These are phyloP conservation scores for Saposhnikovia divaricata DNA, from an alignment of 129 eudicot genomes.

Conservation along the genomic window DNA sequence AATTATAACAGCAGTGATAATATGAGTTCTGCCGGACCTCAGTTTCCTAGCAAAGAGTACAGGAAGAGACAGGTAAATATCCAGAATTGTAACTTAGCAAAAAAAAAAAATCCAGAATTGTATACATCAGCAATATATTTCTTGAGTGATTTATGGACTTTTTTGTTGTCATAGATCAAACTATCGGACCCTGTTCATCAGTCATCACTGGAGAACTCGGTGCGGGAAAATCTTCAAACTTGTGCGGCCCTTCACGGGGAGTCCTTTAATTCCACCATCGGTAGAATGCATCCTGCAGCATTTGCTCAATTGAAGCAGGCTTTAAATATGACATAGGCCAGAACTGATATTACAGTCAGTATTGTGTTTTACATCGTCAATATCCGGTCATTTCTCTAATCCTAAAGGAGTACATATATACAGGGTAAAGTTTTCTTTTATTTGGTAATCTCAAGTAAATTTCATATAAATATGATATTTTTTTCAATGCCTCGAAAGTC, in stretches of 20 bases:
- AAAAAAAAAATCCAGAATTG: slow-evolving; percentile 12
- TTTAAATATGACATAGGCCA: slow-evolving; percentile 63
- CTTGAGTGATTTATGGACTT: slow-evolving; percentile 6
- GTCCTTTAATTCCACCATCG: slow-evolving; percentile 67
- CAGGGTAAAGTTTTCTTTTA: slow-evolving; percentile 19
- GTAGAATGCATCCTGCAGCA: slow-evolving; percentile 85
- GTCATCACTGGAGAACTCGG: slow-evolving; percentile 72
- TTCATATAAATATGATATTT: background rate
- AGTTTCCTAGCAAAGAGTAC: slow-evolving; percentile 74
- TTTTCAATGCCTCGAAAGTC: background rate
- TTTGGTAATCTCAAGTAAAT: slow-evolving; percentile 7
- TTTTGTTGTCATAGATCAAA: slow-evolving; percentile 49
- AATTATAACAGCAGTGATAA: slow-evolving; percentile 53
- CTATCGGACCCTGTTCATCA: slow-evolving; percentile 69
- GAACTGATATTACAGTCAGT: background rate
- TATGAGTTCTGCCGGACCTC: slow-evolving; percentile 65
- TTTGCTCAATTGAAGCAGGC: slow-evolving; percentile 82
- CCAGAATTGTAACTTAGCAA: slow-evolving; percentile 9
- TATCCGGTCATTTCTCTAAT: background rate
- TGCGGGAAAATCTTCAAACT: slow-evolving; percentile 85
- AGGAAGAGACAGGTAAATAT: slow-evolving; percentile 75
- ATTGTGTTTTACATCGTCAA: background rate
- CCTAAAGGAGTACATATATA: slow-evolving; percentile 10
- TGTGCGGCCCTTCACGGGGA: slow-evolving; percentile 92
- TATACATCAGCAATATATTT: background rate